Base-by-base conservation (phyloP, 192 early-diverging fungal species). In the Coemansia sp. region DNA sequence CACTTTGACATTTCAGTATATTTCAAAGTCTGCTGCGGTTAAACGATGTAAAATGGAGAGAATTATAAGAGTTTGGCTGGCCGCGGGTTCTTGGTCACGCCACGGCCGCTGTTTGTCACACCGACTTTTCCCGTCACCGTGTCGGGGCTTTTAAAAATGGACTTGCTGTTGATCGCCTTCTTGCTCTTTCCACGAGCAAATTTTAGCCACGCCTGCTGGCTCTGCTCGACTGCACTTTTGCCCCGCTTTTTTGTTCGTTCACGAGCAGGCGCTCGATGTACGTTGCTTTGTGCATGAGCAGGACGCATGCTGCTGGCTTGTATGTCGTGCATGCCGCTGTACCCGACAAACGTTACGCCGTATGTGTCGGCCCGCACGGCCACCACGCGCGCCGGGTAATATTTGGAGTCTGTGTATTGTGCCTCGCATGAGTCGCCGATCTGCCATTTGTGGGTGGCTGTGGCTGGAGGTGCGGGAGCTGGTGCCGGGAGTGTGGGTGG, bases 61-160 rank as follows among this genome's bases (percentile, higher is more conserved):
- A 45, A 45, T 45, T 45, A 45, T n/a, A 45, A 45, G 12, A 43
- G 47, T 7, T 37, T 23, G 7, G 61, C 15, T 14, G 37, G 61
- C 0, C 61, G 61, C 43, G 49, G 73, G 8, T 59, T 62, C 60
- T 73, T 70, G 19, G 79, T 76, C 79, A 82, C 75, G 11, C 73
- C 70, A 23, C 63, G 69, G 52, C 62, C 73, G 39, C 73, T 81
- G 59, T 69, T 77, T 14, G 67, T 24, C 11, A 83, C 81, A 7
- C 81, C 81, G 17, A 83, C 72, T 32, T 67, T 71, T 8, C 81
- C 81, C 12, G 43, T 47, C 17, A 66, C 67, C 2, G 81, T 72
- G 19, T 71, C 69, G 5, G 81, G 75, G 49, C 75, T 78, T 37
- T 74, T 72, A 49, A 83, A 83, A 45, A 83, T 83, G 12, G 81